These are phyloP conservation scores for Rhynchosporium agropyri DNA, from an alignment of 2,329 filamentous ascomycete species.

Conservation along the genomic window DNA sequence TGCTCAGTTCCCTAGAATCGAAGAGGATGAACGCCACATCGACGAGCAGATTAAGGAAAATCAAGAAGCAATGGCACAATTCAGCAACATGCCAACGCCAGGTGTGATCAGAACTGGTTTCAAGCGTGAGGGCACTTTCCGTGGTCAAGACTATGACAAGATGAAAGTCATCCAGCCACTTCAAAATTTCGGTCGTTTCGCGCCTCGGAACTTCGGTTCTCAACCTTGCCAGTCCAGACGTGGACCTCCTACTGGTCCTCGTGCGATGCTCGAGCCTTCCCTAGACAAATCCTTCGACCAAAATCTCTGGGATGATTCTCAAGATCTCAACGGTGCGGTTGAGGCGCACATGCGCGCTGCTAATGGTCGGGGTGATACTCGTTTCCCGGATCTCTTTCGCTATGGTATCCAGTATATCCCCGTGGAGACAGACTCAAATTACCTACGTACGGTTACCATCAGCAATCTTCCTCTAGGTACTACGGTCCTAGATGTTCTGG, in stretches of 20 bases:
- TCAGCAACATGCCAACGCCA: conserved; percentile 28
- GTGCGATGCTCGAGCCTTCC: background rate
- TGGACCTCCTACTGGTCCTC: background rate
- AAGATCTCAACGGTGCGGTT: conserved; percentile 26
- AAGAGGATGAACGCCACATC: conserved; percentile 19
- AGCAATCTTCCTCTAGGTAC: conserved; percentile 30
- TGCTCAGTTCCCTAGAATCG: background rate
- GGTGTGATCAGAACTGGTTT: conserved; percentile 34
- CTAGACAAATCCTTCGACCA: conserved; percentile 8
- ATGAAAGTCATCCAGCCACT: background rate
- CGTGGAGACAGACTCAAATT: conserved; percentile 26
- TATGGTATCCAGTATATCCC: conserved; percentile 35
- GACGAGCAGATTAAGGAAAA: conserved; percentile 27
- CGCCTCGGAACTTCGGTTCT: background rate
- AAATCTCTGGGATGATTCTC: conserved; percentile 21
- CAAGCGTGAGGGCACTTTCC: conserved; percentile 18
- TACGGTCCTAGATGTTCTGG: conserved; percentile 34
- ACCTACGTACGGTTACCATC: conserved; percentile 33
- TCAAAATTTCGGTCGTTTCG: conserved; percentile 1
- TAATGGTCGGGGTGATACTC: conserved; percentile 1
- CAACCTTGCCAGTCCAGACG: background rate
- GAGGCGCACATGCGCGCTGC: conserved; percentile 17
- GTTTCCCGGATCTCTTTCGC: conserved; percentile 33
- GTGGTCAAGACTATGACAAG: conserved; percentile 30
- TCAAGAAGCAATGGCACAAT: conserved; percentile 20